Evolutionary conservation across 805 yeast species (phyloP).

Genomic region (Candida takata): DNA sequence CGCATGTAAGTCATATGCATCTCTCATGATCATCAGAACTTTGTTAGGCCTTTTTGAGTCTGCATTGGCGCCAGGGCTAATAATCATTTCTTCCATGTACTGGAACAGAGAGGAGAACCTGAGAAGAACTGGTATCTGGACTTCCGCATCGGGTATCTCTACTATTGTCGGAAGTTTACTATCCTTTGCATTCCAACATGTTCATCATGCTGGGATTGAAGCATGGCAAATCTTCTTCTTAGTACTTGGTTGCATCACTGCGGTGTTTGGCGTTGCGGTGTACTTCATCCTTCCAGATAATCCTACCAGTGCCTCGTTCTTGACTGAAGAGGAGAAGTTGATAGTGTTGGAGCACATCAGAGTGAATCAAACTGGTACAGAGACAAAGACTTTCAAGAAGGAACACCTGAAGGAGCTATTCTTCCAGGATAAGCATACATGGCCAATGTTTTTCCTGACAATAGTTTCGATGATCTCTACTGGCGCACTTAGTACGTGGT

Average conservation of each 20-base stretch:
- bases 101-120: conserved; percentile 45
- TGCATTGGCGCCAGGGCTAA: conserved; percentile 45
- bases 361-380: conserved; percentile 39
- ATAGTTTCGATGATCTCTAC: conserved; percentile 39
- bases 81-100: conserved; percentile 51
- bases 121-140: conserved; percentile 44
- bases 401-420: conserved; percentile 36
- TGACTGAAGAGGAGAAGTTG: conserved; percentile 31
- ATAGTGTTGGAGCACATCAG: conserved; percentile 34
- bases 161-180: conserved; percentile 38
- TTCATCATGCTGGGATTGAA: conserved; percentile 30
- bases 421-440: conserved; percentile 36
- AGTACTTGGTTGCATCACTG: conserved; percentile 45
- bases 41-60: conserved; percentile 46
- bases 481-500: conserved; percentile 31
- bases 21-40: conserved; percentile 44
- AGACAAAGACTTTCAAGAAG: conserved; percentile 33
- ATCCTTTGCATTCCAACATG: conserved; percentile 47
- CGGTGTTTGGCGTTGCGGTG: conserved; percentile 38
- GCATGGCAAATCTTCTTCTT: conserved; percentile 55
- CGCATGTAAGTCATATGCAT: conserved; percentile 42
- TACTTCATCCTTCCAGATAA: conserved; percentile 42
- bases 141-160: conserved; percentile 44
- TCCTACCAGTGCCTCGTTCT: conserved; percentile 28
- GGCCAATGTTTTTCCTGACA: conserved; percentile 38